Evolutionary conservation across 192 early-diverging fungal species (phyloP), one percentile per base, ranked within the genome.

Genomic region (Fimicolochytrium jonesii): DNA sequence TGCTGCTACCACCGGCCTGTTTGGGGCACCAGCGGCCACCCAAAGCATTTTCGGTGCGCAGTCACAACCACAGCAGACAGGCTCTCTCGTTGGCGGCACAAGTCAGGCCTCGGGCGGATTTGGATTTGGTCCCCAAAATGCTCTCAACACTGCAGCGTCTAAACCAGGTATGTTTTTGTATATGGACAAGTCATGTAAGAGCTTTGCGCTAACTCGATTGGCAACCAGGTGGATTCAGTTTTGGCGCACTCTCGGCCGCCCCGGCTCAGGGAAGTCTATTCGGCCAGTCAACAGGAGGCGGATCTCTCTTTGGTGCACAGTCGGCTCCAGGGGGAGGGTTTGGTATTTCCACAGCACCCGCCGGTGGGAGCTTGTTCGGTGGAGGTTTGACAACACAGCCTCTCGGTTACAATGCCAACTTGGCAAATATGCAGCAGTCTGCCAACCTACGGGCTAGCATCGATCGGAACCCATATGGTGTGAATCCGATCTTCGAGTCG

Each of bases 391-490:
- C 64, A 50, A 67, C 78, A 35, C 69, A 71, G 50, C 69, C 69
- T 10, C 31, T 53, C 9, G 61, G 57, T 9, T 61, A 61, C 61
- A 55, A 39, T 47, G 22, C n/a, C 13, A 36, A 41, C 9, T 15
- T 42, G n/a, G 31, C 53, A 17, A 3, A 20, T 4, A 13, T 34
- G 2, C 61, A 66, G 35, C 61, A 64, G 22, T 33, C 62, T 11
- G 31, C 29, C 3, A 55, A 36, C 18, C 65, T 94, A 23, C 73
- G 82, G 10, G 92, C 93, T 3, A 77, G 81, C 22, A 86, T 97
- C 51, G 91, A 93, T 54, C 75, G 78, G 50, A 87, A 90, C 63
- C 92, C 93, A 7, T 97, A 95, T 68, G 95, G 95, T 26, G 73
- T 75, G 41, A 92, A 86, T 48, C 86, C 91, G 32, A 74, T 97